Evolutionary conservation across 2,329 filamentous ascomycete species (phyloP), one percentile per base, ranked within the genome.

Genomic region (Talaromyces sp.): DNA sequence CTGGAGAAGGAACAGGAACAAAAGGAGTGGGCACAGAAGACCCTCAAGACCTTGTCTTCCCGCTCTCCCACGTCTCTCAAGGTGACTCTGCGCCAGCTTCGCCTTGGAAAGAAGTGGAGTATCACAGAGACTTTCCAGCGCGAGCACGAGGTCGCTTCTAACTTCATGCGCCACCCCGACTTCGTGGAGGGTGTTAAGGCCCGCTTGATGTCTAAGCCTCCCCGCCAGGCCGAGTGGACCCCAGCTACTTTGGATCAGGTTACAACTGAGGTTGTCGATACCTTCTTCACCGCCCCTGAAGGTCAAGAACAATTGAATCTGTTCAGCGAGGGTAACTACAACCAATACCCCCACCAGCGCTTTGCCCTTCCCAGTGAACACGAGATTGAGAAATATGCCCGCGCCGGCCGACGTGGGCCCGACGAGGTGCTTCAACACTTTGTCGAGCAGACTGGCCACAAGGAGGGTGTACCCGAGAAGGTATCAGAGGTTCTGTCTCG

Each of bases 171-270:
- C 51, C 88, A 94, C 70, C 88, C 85, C 4, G 94, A 99, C 74
- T 99, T 99, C 68, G 86, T 86, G 39, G 90, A 96, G 75, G 94
- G 94, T 49, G 93, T 99, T n/a, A 85, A 85, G 47, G 87, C 91
- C 20, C 82, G 88, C 44, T 81, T 99, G 36, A 82, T 94, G 64
- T 81, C 85, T 66, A 91, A 91, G 75, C 81, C 82, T 40, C 76
- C 83, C 47, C 78, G 78, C 59, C 79, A 79, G 19, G 89, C 92
- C 1, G 77, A 81, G 56, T 99, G 94, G 94, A 73, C 87, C 58
- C 92, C 91, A 3, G 80, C 82, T 39, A 84, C 82, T 6, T 80
- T 97, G 2, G 80, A 84, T n/a, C 86, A 88, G 33, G 83, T 96
- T 49, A 72, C 72, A 2, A 67, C 79, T 14, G 69, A 78, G 41